phyloP scores from a whole-genome alignment of 306 rosid species.

The Vachellia pachyceras region DNA sequence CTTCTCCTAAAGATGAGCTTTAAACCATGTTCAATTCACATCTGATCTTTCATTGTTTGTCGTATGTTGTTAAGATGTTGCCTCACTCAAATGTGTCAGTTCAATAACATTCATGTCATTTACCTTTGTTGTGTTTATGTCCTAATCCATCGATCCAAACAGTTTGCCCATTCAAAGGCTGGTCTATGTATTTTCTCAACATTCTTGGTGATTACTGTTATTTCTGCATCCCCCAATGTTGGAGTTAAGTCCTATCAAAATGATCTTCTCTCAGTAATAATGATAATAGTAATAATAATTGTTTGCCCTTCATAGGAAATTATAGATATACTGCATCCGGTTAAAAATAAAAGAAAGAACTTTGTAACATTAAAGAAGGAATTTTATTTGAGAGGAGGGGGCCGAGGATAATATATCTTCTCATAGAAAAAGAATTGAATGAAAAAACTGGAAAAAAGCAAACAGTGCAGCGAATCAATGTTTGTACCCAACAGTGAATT shows the following conservation, averaged over 20 bases:
- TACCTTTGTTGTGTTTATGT: not conserved
- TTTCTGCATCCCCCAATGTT: not conserved
- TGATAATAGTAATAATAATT: not conserved
- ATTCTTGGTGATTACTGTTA: not conserved
- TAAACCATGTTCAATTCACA: not conserved
- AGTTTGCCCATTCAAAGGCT: not conserved
- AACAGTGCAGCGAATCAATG: too few relatives aligned
- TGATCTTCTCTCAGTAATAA: not conserved
- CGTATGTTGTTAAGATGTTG: not conserved
- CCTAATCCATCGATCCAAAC: not conserved
- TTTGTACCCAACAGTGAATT: too few relatives aligned
- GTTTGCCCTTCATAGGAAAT: not conserved
- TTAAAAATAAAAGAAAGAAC: too few relatives aligned
- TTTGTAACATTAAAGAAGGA: too few relatives aligned
- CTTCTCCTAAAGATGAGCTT: not conserved
- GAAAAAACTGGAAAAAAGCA: too few relatives aligned
- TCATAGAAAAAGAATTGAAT: too few relatives aligned
- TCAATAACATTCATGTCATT: not conserved
- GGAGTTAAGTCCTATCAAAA: not conserved
- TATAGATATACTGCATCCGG: too few relatives aligned
- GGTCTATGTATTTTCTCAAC: not conserved
- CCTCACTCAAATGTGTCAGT: not conserved
- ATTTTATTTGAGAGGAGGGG: too few relatives aligned
- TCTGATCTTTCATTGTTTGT: not conserved
- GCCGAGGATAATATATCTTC: too few relatives aligned